Evolutionary conservation across 306 rosid genomes (phyloP), one percentile per base, ranked within the genome.

Genomic region (Begonia peltatifolia): DNA sequence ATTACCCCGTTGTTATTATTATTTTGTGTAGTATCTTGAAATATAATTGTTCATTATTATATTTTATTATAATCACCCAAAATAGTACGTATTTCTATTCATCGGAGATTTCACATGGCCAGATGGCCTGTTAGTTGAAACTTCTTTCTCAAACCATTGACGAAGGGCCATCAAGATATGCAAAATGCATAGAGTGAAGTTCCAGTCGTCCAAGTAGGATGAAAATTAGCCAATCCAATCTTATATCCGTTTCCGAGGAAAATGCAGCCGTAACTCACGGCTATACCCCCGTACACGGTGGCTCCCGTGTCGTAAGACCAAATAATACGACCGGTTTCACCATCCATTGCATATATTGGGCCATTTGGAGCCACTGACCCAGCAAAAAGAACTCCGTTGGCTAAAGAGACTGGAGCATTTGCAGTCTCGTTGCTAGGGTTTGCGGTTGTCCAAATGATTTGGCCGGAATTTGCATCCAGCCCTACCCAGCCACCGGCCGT

Each of bases 191-290:
- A 64, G 3, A 68, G 67, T 14, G 63, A 61, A 64, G 71, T 68
- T 49, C 77, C 72, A 5, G 69, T 14, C 18, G 81, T 68, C 77
- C 75, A 71, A 44, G 72, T 55, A 12, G 77, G 69, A 42, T 71
- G 74, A 54, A 76, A 71, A 18, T 5, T 54, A 10, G 67, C 73
- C 10, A 64, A 67, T 53, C 56, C 57, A 52, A 65, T 61, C 9
- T 64, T 49, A 22, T 61, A 68, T 47, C 75, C 75, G 56, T 44
- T 47, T 25, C 82, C 49, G 4, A 62, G 23, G 43, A 46, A 72
- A 38, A 65, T 55, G 53, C 75, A 68, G 12, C 78, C 68, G 20
- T 61, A 58, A 44, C 63, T 56, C 38, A 56, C 70, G 2, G 66
- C 36, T 17, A 55, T 42, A 11, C 72, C 72, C 0, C 75, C 70